Percentiles rank a stretch among this genome's conserved stretches.
These are phyloP conservation scores for Oryza brachyantha DNA, from an alignment of 176 grass and related monocot species.

Conservation along the genomic window DNA sequence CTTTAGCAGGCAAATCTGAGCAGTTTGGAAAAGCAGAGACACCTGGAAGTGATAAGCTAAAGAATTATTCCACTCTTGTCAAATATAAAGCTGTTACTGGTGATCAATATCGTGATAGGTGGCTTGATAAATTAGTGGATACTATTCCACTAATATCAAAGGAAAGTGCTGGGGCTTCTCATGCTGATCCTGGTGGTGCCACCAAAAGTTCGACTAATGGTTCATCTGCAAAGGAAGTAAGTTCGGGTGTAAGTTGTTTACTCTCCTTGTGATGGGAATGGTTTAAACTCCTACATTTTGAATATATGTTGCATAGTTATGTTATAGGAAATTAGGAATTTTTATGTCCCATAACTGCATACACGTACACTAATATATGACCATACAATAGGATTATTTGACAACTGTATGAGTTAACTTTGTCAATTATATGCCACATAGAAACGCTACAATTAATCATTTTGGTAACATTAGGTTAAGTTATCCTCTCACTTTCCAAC, in stretches of 20 bases:
- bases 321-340: not conserved
- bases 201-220: conserved; percentile 28
- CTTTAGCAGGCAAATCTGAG: conserved; percentile 32
- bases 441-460: not conserved
- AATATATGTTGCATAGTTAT: conserved; percentile 4
- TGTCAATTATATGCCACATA: conserved; percentile 8
- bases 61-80: conserved; percentile 46
- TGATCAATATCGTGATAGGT: conserved; percentile 63
- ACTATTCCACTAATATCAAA: conserved; percentile 52
- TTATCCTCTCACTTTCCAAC: not conserved
- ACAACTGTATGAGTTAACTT: not conserved
- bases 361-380: not conserved
- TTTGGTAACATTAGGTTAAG: not conserved
- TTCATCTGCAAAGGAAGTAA: conserved; percentile 43
- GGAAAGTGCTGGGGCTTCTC: conserved; percentile 44
- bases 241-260: conserved; percentile 47
- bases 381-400: not conserved
- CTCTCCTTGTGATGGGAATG: not conserved
- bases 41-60: conserved; percentile 66
- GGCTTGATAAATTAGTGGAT: conserved; percentile 87
- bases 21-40: conserved; percentile 73
- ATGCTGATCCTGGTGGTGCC: conserved; percentile 20
- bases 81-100: conserved; percentile 74
- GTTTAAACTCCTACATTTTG: conserved; percentile 15
- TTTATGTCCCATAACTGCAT: not conserved